A percentile compares a stretch with the other conserved stretches of the same genome.
phyloP scores from a whole-genome alignment of 371 early-diverging fungal genomes.

The Sanchytrium tribonematis region DNA sequence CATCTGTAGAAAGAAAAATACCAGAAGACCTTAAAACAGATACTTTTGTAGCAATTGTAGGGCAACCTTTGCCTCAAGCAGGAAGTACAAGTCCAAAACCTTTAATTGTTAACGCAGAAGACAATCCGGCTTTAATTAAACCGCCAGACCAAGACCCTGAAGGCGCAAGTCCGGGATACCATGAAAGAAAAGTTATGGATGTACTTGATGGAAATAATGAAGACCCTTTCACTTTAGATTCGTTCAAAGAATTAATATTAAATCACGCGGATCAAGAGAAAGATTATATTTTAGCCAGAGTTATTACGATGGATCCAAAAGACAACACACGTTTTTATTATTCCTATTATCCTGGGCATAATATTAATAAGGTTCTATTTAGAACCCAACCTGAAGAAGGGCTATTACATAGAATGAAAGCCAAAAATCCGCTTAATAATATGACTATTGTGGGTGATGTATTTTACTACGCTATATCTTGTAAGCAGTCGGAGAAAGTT shows the following conservation, averaged over 20 bases:
- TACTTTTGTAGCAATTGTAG: too few species aligned
- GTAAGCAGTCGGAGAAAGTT: slow-evolving; percentile 1
- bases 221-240: slow-evolving; percentile 53
- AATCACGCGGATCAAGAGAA: slow-evolving; percentile 26
- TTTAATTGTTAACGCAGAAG: too few species aligned
- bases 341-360: slow-evolving; percentile 43
- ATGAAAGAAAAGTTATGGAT: slow-evolving; percentile 10
- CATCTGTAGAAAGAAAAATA: too few species aligned
- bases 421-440: slow-evolving; percentile 49
- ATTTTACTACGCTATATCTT: slow-evolving; percentile 23
- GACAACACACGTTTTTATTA: slow-evolving; percentile 21
- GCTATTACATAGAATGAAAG: slow-evolving; percentile 45
- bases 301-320: slow-evolving; percentile 38
- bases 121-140: too few species aligned
- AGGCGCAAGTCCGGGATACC: too few species aligned
- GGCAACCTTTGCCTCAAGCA: too few species aligned
- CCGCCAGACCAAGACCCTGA: too few species aligned
- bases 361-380: slow-evolving; percentile 49
- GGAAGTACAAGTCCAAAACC: too few species aligned
- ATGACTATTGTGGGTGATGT: slow-evolving; percentile 45
- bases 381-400: slow-evolving; percentile 38
- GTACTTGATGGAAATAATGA: slow-evolving; percentile 25
- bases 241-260: slow-evolving; percentile 28
- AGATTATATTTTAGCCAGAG: slow-evolving; percentile 48
- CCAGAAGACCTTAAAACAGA: too few species aligned